Evolutionary conservation across 2,329 filamentous ascomycete genomes (phyloP).

Genomic region (Penicillium sp.): DNA sequence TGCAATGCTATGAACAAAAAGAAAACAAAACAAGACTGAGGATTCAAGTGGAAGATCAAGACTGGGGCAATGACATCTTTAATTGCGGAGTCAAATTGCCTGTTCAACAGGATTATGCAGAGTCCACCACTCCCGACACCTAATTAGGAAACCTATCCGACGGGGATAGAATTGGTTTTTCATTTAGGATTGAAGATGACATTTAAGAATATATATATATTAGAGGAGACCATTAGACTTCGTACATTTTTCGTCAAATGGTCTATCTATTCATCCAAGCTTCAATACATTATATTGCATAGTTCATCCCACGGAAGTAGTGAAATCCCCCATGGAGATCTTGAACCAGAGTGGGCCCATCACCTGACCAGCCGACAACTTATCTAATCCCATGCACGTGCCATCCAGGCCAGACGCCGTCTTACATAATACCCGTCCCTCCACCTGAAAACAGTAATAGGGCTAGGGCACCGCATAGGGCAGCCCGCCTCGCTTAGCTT

Average conservation of each 20-base stretch:
- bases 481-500: constrained; percentile 34
- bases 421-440: neutral
- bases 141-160: neutral
- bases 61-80: constrained; percentile 17
- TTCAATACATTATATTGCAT: neutral
- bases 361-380: neutral
- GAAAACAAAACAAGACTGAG: neutral
- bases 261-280: neutral
- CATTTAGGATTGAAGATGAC: neutral
- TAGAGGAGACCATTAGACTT: neutral
- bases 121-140: neutral
- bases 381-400: neutral
- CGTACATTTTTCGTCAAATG: too few species aligned
- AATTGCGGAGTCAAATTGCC: constrained; percentile 25
- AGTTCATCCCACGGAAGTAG: neutral
- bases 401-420: neutral
- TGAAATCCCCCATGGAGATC: neutral
- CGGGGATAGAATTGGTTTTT: neutral
- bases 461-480: constrained; percentile 33
- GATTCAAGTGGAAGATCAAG: constrained; percentile 3
- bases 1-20: neutral
- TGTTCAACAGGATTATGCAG: neutral
- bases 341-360: neutral
- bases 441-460: constrained; percentile 20
- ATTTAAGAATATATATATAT: neutral